Evolutionary conservation across 2,329 filamentous ascomycete species (phyloP).

Genomic region (Lasiodiplodia citricola): DNA sequence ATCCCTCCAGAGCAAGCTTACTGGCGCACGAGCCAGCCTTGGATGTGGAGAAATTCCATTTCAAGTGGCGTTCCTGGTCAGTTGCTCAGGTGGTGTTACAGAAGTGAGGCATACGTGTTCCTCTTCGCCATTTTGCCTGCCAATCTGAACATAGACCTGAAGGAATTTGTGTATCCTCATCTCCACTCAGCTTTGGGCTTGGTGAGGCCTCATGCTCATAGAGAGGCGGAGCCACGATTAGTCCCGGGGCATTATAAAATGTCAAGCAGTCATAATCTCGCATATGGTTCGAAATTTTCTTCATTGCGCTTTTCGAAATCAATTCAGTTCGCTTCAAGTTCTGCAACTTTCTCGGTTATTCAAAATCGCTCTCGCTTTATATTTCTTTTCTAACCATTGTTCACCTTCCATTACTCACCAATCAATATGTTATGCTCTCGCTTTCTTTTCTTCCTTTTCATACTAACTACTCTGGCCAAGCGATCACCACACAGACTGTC

Average conservation of each 20-base stretch:
- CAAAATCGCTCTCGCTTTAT: background rate
- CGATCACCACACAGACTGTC: background rate
- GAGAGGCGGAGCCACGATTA: background rate
- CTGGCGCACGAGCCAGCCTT: background rate
- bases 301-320: background rate
- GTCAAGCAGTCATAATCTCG: background rate
- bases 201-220: background rate
- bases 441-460: background rate
- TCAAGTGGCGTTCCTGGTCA: background rate
- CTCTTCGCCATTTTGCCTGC: background rate
- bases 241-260: background rate
- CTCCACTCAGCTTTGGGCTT: background rate
- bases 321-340: background rate
- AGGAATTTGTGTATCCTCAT: background rate
- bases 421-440: background rate
- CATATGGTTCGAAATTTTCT: background rate
- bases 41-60: background rate
- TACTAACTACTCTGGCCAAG: background rate
- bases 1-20: background rate
- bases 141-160: background rate
- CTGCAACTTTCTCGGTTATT: background rate
- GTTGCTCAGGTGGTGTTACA: background rate
- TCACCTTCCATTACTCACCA: background rate
- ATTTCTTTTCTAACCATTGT: background rate
- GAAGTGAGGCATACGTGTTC: background rate